Evolutionary conservation across 129 eudicot species (phyloP), one percentile per base, ranked within the genome.

Genomic region (Flaveria sonorensis): DNA sequence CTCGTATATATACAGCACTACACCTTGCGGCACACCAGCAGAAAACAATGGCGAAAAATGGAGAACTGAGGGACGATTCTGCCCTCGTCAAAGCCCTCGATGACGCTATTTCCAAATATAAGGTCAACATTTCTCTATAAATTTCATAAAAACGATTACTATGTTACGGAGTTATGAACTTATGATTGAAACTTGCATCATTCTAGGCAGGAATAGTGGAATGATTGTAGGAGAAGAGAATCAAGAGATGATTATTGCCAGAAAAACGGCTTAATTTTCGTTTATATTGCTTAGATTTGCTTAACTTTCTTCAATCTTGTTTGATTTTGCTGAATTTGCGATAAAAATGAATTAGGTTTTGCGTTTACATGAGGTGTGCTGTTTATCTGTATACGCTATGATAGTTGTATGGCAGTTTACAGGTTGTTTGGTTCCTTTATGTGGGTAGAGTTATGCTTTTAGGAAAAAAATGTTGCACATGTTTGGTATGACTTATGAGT

Each of bases 61-160:
- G 57, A n/a, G 83, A 88, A 18, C 82, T 85, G 1, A 87, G 92
- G 97, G 98, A 90, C 53, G 92, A 93, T 77, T 78, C 96, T 36
- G 88, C 88, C n/a, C 91, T 93, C 48, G 79, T 88, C 69, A 87
- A 82, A 63, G 97, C 98, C 77, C 85, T 90, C 23, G 92, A 90
- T 61, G 68, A 73, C n/a, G 96, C 91, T 56, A 83, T 90, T 45
- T 87, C 86, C 77, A 83, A 79, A 71, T 90, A 87, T 79, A 90
- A 88, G 98, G 98, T 83, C 36, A 36, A 47, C 1, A 6, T 73
- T 57, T 57, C 68, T 51, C 42, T 55, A 21, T 32, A 9, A 7
- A 4, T 46, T 40, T 71, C 15, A 9, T 39, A 50, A n/a, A 26
- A 4, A 57, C 2, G 4, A 23, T 7, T 6, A 40, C 18, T 48